Evolutionary conservation across 2,329 filamentous ascomycete species (phyloP), one percentile per base, ranked within the genome.

Genomic region (Torrubiella hemipterigena): DNA sequence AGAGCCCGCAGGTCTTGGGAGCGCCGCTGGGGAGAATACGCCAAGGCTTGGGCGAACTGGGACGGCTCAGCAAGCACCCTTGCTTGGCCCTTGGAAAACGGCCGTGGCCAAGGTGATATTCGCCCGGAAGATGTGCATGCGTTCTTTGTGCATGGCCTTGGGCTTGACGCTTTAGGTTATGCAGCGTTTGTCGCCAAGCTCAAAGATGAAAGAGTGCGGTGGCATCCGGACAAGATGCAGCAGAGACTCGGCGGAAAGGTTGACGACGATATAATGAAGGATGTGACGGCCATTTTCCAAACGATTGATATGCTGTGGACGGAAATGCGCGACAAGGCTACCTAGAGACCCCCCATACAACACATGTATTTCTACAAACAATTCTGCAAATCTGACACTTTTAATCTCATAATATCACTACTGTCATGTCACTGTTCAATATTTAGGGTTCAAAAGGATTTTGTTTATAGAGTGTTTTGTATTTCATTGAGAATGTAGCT

Each of bases 161-260:
- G 42, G 22, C 34, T 61, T 15, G 55, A 58, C 17, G 55, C 59
- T 3, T 44, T 62, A 3, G 64, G 63, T 14, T 60, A 65, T 43
- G 55, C 48, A 35, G 56, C 58, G 8, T 63, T 66, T 30, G 50
- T 63, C 14, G 55, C 61, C 7, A 59, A 54, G 35, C 63, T 96
- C 31, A 94, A 93, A 55, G 62, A 74, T 5, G 91, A 98, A 61
- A 74, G 91, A 31, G 77, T 96, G 13, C 69, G 86, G 12, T 98
- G 91, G 91, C 91, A 98, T 61, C 91, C 91, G 4, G 91, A 98
- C 58, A 98, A 96, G 64, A 81, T 96, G 34, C 85, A 95, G 61
- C 91, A 95, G 58, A 73, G 77, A 32, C 77, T 93, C 37, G 83
- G 85, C 4, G 74, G 71, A 0, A 61, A 73, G 36, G 73, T 93